phyloP scores from a whole-genome alignment of 2,329 filamentous ascomycete genomes.

The Zasmidium citrigriseum region DNA sequence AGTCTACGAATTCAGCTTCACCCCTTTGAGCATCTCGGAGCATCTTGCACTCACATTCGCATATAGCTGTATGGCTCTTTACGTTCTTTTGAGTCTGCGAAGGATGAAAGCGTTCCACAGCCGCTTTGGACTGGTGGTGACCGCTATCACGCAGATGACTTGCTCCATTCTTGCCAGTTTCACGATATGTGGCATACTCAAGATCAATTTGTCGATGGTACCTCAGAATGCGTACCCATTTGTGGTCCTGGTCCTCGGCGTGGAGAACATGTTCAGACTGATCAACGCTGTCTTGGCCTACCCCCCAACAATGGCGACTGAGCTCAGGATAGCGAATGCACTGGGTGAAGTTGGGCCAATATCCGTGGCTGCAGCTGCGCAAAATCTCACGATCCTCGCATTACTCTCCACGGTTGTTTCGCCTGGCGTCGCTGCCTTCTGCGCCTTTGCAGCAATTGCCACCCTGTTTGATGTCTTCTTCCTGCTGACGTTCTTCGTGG shows the following conservation, averaged over 20 bases:
- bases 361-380: slow-evolving; percentile 65
- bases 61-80: slow-evolving; percentile 64
- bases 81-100: slow-evolving; percentile 67
- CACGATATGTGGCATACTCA: slow-evolving; percentile 73
- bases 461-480: slow-evolving; percentile 77
- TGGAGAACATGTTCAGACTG: slow-evolving; percentile 73
- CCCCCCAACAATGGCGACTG: slow-evolving; percentile 67
- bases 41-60: slow-evolving; percentile 64
- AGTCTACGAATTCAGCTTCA: slow-evolving; percentile 77
- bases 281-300: slow-evolving; percentile 77
- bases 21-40: slow-evolving; percentile 69
- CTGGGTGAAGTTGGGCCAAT: slow-evolving; percentile 72
- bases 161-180: slow-evolving; percentile 78
- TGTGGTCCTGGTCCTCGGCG: slow-evolving; percentile 73
- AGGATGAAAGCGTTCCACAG: slow-evolving; percentile 76
- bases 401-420: slow-evolving; percentile 67
- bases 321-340: slow-evolving; percentile 69
- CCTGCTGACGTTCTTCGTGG: slow-evolving; percentile 76
- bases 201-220: slow-evolving; percentile 73
- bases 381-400: slow-evolving; percentile 69
- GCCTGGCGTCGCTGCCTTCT: slow-evolving; percentile 72
- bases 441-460: slow-evolving; percentile 73
- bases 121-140: slow-evolving; percentile 69
- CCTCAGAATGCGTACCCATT: slow-evolving; percentile 74
- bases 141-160: slow-evolving; percentile 65